Base-by-base conservation (phyloP, 495 filamentous ascomycete genomes). In the Aspergillus bridgeri region DNA sequence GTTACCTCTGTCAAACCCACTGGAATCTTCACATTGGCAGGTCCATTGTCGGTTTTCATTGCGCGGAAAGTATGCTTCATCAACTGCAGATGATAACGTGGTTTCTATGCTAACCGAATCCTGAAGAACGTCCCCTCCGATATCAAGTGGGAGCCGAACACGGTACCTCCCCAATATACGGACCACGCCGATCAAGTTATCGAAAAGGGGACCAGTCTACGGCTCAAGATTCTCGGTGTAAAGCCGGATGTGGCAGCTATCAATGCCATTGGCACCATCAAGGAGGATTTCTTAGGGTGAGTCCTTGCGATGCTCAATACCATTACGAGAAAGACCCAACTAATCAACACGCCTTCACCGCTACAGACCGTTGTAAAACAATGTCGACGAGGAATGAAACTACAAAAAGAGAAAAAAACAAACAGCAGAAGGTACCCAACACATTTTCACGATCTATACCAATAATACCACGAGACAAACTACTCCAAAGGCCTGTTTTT, bases 181-280 rank as follows among this genome's bases (percentile, higher is more conserved):
- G 84, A 95, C 70, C 87, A 94, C 65, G 91, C 87, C 50, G 95
- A 96, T 51, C 91, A 92, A 65, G 88, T 92, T 15, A 96, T 98
- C 65, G 92, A 96, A 72, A 91, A 91, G 44, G 92, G 90, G 29
- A 92, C 93, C 9, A 92, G 96, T 67, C 81, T 98, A 61, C 89
- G 94, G 17, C 85, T 97, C 57, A 96, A 96, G 74, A 86, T 98
- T 49, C 87, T 96, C 51, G 95, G 95, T 62, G 87, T 92, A 15
- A 84, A 96, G 69, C 90, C 86, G 52, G 94, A 97, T 65, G 89
- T 98, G 47, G 91, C 87, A 23, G 86, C 88, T 63, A 94, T 98
- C 82, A 96, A 88, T 79, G 94, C 93, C 29, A 96, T 98, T 70
- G 95, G 91, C 43, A 98, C 89, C 38, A 96, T 98, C 69, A 96